Conservation (phyloP, 805 yeast species). For the Saturnispora halmiae region DNA sequence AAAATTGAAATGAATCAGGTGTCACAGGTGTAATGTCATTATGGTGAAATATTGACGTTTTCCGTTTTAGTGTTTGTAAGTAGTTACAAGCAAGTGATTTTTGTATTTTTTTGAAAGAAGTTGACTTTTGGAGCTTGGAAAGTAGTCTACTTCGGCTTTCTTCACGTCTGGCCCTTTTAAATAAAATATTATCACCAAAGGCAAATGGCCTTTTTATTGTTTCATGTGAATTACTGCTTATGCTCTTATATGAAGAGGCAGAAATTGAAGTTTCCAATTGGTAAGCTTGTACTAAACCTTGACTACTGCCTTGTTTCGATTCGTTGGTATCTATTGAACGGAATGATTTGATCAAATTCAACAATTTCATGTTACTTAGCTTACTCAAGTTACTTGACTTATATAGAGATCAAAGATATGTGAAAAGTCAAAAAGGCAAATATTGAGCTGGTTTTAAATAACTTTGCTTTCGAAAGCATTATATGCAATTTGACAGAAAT, state of each 20-base stretch:
- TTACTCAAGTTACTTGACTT: no score
- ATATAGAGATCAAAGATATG: not conserved
- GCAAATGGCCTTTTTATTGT: not conserved
- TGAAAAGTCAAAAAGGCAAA: not conserved
- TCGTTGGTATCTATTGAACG: no score
- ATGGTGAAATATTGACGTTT: not conserved
- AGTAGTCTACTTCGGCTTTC: not conserved
- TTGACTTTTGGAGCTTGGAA: constrained; percentile 1
- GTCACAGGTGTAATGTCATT: not conserved
- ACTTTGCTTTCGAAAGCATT: no score
- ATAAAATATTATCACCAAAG: not conserved
- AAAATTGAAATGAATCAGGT: not conserved
- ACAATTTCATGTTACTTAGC: no score
- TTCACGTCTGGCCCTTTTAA: not conserved
- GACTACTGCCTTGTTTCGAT: no score
- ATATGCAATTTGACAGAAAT: no score
- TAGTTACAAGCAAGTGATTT: not conserved
- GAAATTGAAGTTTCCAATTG: no score
- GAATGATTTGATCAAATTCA: no score
- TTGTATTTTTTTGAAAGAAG: not conserved
- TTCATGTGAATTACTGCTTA: no score
- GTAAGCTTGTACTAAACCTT: no score
- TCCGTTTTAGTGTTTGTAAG: not conserved
- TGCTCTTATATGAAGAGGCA: not conserved
- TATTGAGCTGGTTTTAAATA: no score